phyloP scores from a whole-genome alignment of 108 stramenopile species.

The Cyclotella baltica region DNA sequence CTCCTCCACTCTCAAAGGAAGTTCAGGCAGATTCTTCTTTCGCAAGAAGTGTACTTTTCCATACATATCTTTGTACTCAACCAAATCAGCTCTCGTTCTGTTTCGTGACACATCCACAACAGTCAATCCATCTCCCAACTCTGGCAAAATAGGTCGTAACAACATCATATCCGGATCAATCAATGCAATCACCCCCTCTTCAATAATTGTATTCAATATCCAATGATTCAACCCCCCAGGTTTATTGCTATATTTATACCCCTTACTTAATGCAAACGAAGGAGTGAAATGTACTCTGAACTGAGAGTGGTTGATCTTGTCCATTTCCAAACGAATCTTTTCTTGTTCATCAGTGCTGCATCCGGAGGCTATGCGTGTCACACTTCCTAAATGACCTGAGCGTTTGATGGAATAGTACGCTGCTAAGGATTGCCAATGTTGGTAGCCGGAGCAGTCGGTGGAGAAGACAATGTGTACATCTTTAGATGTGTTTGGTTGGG shows the following conservation, averaged over 20 bases:
- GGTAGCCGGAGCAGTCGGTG: constrained; percentile 89
- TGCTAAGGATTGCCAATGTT: constrained; percentile 93
- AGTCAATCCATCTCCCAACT: constrained; percentile 34
- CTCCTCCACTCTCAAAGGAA: constrained; percentile 18
- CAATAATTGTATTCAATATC: constrained; percentile 63
- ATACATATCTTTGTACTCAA: constrained; percentile 36
- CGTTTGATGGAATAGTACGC: constrained; percentile 79
- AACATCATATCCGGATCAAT: constrained; percentile 88
- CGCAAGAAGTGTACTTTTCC: constrained; percentile 32
- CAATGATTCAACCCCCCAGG: constrained; percentile 88
- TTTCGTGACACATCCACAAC: not conserved
- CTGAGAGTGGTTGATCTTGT: constrained; percentile 39
- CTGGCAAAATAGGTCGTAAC: constrained; percentile 73
- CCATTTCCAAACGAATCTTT: constrained; percentile 19
- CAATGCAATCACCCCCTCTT: constrained; percentile 70
- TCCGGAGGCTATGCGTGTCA: constrained; percentile 91
- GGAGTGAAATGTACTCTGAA: constrained; percentile 81
- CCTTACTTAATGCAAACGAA: constrained; percentile 39
- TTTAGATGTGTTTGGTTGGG: constrained; percentile 12
- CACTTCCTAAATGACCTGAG: constrained; percentile 77
- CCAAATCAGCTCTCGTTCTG: constrained; percentile 5
- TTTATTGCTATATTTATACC: constrained; percentile 93
- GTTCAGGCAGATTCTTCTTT: constrained; percentile 20
- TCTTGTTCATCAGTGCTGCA: constrained; percentile 47
- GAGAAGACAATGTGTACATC: constrained; percentile 67